Base-by-base conservation (phyloP, 352 stramenopile species). In the Phytopythium delawarense region DNA sequence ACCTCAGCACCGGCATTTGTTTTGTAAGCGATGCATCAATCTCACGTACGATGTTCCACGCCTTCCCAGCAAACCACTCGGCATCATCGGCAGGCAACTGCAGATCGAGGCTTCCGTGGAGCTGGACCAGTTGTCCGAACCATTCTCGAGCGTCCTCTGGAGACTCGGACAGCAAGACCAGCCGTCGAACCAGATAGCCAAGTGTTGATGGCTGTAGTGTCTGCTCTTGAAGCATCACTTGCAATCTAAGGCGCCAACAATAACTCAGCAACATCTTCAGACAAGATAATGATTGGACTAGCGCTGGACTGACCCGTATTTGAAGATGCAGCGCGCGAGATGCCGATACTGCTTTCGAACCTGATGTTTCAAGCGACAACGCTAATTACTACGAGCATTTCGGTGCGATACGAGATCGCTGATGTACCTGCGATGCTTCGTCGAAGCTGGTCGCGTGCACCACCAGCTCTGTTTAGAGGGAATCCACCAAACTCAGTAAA, bases 21-120 rank as follows among this genome's bases (percentile, higher is more conserved):
- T 16, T 9, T 49, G 5, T 4, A 20, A 30, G n/a, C 9, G 23
- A 59, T 53, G 11, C 40, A 18, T 37, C 28, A 13, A 25, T 37
- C 7, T 2, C 13, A 75, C 70, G 44, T 76, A 93, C 84, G 44
- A 85, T 77, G 35, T 93, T 93, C 84, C 84, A 93, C 4, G 78
- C 70, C 59, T 88, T 91, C n/a, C 63, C 69, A 28, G 89, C 67
- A 39, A 93, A 81, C 82, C 84, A 93, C 61, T 93, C 84, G 30
- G 78, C 48, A 37, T 91, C 82, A 32, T 74, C 32, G 12, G 81
- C 77, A 46, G 71, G 58, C 21, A 90, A 61, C 12, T 56, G 54
- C 20, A 88, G 54, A 21, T 81, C 63, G n/a, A 90, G 62, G 30
- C 70, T 90, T 12, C 69, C 57, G 28, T 72, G 52, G 9, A 54